Evolutionary conservation across 768 basidiomycete species (phyloP), one percentile per base, ranked within the genome.

Genomic region (Leccinum arenicola): DNA sequence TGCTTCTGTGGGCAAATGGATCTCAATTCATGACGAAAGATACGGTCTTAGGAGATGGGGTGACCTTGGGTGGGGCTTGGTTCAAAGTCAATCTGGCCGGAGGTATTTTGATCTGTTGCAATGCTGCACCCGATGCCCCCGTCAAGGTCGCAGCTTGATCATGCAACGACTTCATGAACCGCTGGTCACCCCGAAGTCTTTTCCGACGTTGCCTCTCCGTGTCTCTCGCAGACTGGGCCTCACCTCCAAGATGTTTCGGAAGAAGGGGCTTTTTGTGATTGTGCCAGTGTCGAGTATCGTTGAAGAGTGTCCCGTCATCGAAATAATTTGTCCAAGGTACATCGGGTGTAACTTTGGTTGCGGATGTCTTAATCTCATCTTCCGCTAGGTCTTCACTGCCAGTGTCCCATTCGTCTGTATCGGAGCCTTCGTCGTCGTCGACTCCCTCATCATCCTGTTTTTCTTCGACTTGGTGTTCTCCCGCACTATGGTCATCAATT

Each of bases 251-350:
- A 66, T 84, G 79, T 19, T 77, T 74, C 4, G 86, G 85, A 1
- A 88, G 66, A 21, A 87, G 74, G 0, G 80, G 55, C 33, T 71
- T 79, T 45, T 70, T 68, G 54, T 73, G 69, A 55, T 78, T 82
- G 62, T 88, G 87, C 87, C 87, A 87, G 64, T 87, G 86, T 17
- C 69, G 75, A 0, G 76, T 78, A 61, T 88, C 87, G 6, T 71
- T 66, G 68, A 83, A 84, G 9, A 75, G 63, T 6, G 60, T 62
- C 2, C 73, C 76, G 63, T 82, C 80, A 50, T 78, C 74, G 50
- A 80, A 71, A 50, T 70, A 72, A 29, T 51, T 56, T 3, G 64
- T 57, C 7, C 31, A 31, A 25, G 52, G 45, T 8, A 47, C 50
- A 29, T 59, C 58, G 0, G 31, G 2, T 0, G 11, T 6, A 8